These are phyloP conservation scores for Lodderomyces jiufengensis DNA, from an alignment of 1,139 yeast species.

Conservation along the genomic window DNA sequence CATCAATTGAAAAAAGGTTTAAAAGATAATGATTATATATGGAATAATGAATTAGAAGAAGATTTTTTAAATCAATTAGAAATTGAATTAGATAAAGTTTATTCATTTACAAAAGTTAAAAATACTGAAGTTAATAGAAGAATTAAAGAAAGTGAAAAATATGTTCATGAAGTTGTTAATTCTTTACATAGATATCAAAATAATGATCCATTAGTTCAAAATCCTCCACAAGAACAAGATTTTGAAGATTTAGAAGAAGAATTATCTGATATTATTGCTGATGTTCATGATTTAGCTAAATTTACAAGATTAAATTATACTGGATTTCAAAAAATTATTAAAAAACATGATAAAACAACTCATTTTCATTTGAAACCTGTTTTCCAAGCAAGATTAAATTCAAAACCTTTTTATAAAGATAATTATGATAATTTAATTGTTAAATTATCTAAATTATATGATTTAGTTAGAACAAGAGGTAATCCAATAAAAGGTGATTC, in stretches of 20 bases:
- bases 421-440: constrained; percentile 88
- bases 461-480: constrained; percentile 91
- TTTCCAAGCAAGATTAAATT: constrained; percentile 85
- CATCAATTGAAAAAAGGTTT: constrained; percentile 70
- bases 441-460: constrained; percentile 82
- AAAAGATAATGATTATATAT: constrained; percentile 47
- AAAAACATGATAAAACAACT: constrained; percentile 93
- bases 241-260: constrained; percentile 91
- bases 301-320: constrained; percentile 90
- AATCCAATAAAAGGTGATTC: constrained; percentile 93
- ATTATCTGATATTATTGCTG: constrained; percentile 89
- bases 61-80: constrained; percentile 72
- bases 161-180: constrained; percentile 62
- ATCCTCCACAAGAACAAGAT: constrained; percentile 66
- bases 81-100: constrained; percentile 83
- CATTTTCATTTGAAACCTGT: constrained; percentile 82
- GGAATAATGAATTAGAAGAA: constrained; percentile 81
- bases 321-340: constrained; percentile 92
- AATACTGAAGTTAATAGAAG: constrained; percentile 79
- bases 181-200: constrained; percentile 22
- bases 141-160: constrained; percentile 72
- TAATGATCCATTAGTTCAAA: constrained; percentile 20
- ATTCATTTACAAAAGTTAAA: constrained; percentile 83
- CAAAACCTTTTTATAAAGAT: constrained; percentile 94
- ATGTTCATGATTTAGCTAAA: constrained; percentile 94